These are phyloP conservation scores for Phytopythium vexans DNA, from an alignment of 352 stramenopile genomes.

Conservation along the genomic window DNA sequence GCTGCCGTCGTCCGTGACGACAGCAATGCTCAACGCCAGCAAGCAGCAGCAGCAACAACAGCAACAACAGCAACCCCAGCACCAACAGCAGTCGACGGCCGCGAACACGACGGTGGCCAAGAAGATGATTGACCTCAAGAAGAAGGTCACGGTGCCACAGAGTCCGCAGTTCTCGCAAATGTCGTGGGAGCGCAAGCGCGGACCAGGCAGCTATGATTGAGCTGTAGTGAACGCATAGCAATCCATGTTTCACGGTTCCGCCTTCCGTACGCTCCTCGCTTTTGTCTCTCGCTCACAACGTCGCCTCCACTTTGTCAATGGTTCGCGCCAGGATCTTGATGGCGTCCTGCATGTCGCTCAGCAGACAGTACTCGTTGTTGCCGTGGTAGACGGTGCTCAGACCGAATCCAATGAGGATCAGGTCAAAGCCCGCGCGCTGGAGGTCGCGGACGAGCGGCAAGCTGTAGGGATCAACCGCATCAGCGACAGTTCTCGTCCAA, in stretches of 20 bases:
- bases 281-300: too few species aligned
- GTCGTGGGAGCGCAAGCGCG: conserved; percentile 77
- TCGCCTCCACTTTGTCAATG: conserved; percentile 69
- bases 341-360: conserved; percentile 87
- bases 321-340: conserved; percentile 84
- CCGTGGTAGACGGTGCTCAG: conserved; percentile 88
- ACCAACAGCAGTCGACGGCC: conserved; percentile 1
- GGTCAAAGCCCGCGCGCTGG: conserved; percentile 68
- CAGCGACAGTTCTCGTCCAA: too few species aligned
- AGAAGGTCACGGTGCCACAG: conserved; percentile 60
- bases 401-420: conserved; percentile 76
- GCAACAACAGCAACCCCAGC: conserved; percentile 6
- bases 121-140: conserved; percentile 15
- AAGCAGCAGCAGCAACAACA: conserved; percentile 16
- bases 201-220: conserved; percentile 31
- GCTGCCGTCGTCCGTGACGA: conserved; percentile 68
- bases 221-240: background rate
- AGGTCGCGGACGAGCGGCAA: conserved; percentile 75
- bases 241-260: too few species aligned
- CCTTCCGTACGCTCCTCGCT: too few species aligned
- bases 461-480: too few species aligned
- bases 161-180: conserved; percentile 80
- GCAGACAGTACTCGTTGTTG: conserved; percentile 90
- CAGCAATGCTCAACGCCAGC: conserved; percentile 56
- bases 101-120: conserved; percentile 6